Percentiles rank a stretch among this genome's conserved stretches.
phyloP scores from a whole-genome alignment of 371 early-diverging fungal species.

The Batkoa obscura region DNA sequence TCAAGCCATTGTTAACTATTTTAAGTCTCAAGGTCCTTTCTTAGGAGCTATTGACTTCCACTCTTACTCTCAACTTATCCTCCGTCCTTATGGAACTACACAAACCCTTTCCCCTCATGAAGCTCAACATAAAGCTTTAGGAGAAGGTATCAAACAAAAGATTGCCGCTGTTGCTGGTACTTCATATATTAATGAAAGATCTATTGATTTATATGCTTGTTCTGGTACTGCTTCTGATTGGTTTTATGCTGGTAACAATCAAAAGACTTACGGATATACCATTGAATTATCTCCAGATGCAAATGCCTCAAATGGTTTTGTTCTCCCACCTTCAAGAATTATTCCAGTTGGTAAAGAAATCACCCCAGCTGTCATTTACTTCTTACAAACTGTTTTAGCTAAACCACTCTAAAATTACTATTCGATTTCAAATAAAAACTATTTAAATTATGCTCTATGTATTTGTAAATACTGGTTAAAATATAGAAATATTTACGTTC shows the following conservation, averaged over 20 bases:
- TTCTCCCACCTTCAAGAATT: slow-evolving; percentile 5
- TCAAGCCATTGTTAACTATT: slow-evolving; percentile 14
- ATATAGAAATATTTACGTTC: no score
- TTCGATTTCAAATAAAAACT: no score
- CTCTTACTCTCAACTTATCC: slow-evolving; percentile 15
- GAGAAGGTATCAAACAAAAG: neutral
- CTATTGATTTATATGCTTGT: slow-evolving; percentile 3
- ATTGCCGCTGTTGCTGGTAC: neutral
- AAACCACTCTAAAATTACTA: neutral
- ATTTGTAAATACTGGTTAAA: no score
- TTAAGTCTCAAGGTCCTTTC: slow-evolving; percentile 12
- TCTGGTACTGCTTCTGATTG: slow-evolving; percentile 7
- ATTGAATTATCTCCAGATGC: slow-evolving; percentile 6
- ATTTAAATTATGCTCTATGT: no score
- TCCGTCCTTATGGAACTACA: slow-evolving; percentile 13
- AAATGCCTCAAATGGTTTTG: slow-evolving; percentile 5
- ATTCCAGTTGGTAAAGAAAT: slow-evolving; percentile 6
- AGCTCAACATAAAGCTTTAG: neutral
- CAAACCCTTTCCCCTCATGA: neutral
- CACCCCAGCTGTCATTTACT: neutral
- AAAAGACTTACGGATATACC: slow-evolving; percentile 5
- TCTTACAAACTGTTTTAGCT: neutral
- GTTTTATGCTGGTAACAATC: slow-evolving; percentile 3
- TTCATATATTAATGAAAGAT: neutral
- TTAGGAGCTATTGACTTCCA: slow-evolving; percentile 26